A percentile compares a stretch with the other conserved stretches of the same genome.
These are phyloP conservation scores for Tricholoma terreum DNA, from an alignment of 768 basidiomycete species.

Conservation along the genomic window DNA sequence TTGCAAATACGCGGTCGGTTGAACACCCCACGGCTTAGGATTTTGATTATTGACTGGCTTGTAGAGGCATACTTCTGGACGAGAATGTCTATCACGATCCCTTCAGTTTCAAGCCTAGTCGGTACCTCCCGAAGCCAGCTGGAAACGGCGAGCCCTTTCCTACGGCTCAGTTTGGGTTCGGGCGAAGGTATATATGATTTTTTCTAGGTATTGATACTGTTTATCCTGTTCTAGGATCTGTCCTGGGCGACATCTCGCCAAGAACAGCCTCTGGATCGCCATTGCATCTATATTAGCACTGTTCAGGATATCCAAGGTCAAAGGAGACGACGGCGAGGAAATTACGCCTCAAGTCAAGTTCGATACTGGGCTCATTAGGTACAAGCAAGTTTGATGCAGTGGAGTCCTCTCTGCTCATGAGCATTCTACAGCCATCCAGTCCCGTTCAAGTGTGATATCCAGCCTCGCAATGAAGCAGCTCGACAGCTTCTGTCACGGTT, in stretches of 20 bases:
- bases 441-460: slow-evolving; percentile 9
- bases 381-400: background rate
- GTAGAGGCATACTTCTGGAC: slow-evolving; percentile 29
- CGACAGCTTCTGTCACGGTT: background rate
- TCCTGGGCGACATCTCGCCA: slow-evolving; percentile 26
- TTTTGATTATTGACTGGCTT: background rate
- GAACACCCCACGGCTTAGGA: background rate
- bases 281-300: slow-evolving; percentile 27
- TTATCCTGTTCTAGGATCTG: slow-evolving; percentile 22
- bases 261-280: slow-evolving; percentile 18
- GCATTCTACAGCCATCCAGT: slow-evolving; percentile 3
- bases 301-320: slow-evolving; percentile 23
- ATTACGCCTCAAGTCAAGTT: slow-evolving; percentile 12
- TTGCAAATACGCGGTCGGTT: slow-evolving; percentile 19
- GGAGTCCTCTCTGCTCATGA: background rate
- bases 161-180: slow-evolving; percentile 32
- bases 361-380: background rate
- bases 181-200: slow-evolving; percentile 23
- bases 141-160: slow-evolving; percentile 17
- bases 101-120: slow-evolving; percentile 20
- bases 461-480: slow-evolving; percentile 3
- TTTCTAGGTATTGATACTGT: background rate
- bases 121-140: slow-evolving; percentile 24
- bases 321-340: slow-evolving; percentile 25
- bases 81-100: slow-evolving; percentile 27